phyloP scores from a whole-genome alignment of 257 asterid species.

The Scutellaria minor region DNA sequence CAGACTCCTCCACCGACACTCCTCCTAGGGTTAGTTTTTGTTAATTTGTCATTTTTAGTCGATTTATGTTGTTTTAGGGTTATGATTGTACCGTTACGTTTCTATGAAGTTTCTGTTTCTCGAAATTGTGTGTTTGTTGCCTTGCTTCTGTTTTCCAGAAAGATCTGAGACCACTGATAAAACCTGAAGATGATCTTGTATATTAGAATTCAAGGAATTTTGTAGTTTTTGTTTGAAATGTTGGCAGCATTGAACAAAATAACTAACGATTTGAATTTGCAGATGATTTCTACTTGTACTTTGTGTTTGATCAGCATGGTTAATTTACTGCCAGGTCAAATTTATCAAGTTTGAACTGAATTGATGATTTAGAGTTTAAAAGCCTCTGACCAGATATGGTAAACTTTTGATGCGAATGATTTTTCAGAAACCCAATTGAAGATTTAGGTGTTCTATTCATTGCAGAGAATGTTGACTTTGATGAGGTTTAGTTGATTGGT shows the following conservation, averaged over 20 bases:
- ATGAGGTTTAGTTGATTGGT: background rate
- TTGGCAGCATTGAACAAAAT: conserved; percentile 15
- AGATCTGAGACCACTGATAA: conserved; percentile 36
- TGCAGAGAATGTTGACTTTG: background rate
- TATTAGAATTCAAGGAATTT: conserved; percentile 16
- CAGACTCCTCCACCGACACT: conserved; percentile 53
- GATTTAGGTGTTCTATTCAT: background rate
- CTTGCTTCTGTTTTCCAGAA: conserved; percentile 19
- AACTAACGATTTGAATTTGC: conserved; percentile 16
- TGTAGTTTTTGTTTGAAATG: background rate
- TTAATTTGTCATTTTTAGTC: background rate
- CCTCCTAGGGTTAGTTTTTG: conserved; percentile 67
- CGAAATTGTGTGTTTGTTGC: conserved; percentile 22
- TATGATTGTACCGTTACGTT: conserved; percentile 31
- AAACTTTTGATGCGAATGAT: background rate
- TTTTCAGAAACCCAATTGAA: conserved; percentile 1
- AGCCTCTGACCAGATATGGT: background rate
- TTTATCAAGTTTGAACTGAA: conserved; percentile 21
- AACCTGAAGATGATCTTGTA: conserved; percentile 24
- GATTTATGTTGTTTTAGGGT: conserved; percentile 28
- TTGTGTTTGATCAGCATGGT: conserved; percentile 30
- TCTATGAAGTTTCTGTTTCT: background rate
- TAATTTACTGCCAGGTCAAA: conserved; percentile 18
- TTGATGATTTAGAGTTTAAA: conserved; percentile 21
- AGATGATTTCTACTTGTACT: conserved; percentile 8